Evolutionary conservation across 805 yeast species (phyloP).

Genomic region (Kuraishia borneana): DNA sequence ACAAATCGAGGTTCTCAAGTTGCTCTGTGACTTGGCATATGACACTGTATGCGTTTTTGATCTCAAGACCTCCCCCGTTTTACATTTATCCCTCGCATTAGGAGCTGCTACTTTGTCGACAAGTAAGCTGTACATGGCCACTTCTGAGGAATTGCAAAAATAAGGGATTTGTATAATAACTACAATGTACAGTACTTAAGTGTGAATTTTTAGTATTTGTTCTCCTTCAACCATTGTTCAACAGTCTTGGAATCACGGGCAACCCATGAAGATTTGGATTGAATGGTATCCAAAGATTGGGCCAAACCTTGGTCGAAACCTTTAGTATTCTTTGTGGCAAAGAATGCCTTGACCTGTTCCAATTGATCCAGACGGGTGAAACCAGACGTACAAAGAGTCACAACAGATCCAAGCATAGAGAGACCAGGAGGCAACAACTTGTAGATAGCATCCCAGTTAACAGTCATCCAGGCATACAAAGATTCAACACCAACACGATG

Average conservation of each 20-base stretch:
- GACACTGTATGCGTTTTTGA: slow-evolving; percentile 35
- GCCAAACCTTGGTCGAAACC: slow-evolving; percentile 58
- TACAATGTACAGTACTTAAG: too few relatives aligned
- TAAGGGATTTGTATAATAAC: too few relatives aligned
- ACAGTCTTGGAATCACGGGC: slow-evolving; percentile 40
- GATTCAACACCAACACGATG: slow-evolving; percentile 56
- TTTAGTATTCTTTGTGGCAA: slow-evolving; percentile 41
- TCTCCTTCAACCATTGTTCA: slow-evolving; percentile 33
- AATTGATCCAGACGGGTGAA: slow-evolving; percentile 21
- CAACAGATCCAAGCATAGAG: slow-evolving; percentile 69
- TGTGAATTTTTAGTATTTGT: slow-evolving; percentile 13
- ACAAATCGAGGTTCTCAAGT: slow-evolving; percentile 27
- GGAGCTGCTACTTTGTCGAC: slow-evolving; percentile 20
- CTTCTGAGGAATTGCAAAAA: neutral
- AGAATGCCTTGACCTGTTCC: slow-evolving; percentile 38
- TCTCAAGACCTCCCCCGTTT: slow-evolving; percentile 18
- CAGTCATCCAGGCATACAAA: slow-evolving; percentile 59
- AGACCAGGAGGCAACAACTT: slow-evolving; percentile 71
- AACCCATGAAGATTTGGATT: slow-evolving; percentile 48
- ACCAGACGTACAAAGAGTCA: slow-evolving; percentile 39
- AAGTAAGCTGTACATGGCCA: slow-evolving; percentile 16
- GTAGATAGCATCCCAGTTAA: slow-evolving; percentile 61
- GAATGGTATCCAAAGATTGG: slow-evolving; percentile 50
- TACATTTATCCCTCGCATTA: slow-evolving; percentile 19
- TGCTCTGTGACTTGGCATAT: slow-evolving; percentile 34